These are phyloP conservation scores for Trichosporon asahii DNA, from an alignment of 1,284 basidiomycete species.

Conservation along the genomic window DNA sequence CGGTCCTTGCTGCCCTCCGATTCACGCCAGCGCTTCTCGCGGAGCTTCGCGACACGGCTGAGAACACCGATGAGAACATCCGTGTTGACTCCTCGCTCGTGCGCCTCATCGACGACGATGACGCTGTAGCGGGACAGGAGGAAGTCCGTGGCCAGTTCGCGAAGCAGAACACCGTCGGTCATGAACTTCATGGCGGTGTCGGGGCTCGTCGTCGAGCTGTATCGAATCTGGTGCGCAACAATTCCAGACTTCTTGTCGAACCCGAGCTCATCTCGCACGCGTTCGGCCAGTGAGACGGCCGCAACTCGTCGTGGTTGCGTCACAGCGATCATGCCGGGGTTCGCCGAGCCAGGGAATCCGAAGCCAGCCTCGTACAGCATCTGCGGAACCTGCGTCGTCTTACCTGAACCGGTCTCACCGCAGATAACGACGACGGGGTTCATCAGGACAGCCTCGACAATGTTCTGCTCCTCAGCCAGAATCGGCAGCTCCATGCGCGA, in stretches of 20 bases:
- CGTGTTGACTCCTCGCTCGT: slow-evolving; percentile 97
- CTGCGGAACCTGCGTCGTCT: slow-evolving; percentile 97
- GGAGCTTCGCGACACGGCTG: slow-evolving; percentile 81
- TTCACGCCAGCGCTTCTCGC: slow-evolving; percentile 83
- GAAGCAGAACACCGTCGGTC: slow-evolving; percentile 95
- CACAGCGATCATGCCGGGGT: slow-evolving; percentile 96
- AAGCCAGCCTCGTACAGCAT: slow-evolving; percentile 93
- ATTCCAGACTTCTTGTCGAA: slow-evolving; percentile 62
- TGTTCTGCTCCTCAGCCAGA: slow-evolving; percentile 85
- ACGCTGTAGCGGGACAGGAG: slow-evolving; percentile 86
- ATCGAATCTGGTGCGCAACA: slow-evolving; percentile 96
- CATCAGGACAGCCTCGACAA: slow-evolving; percentile 86
- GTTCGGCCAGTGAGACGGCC: slow-evolving; percentile 89
- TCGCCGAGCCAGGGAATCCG: slow-evolving; percentile 79
- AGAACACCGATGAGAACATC: slow-evolving; percentile 96
- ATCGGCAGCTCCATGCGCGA: slow-evolving; percentile 80
- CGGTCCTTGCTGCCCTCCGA: slow-evolving; percentile 62
- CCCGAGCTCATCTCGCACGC: slow-evolving; percentile 84
- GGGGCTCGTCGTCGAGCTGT: slow-evolving; percentile 86
- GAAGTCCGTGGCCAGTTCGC: slow-evolving; percentile 90
- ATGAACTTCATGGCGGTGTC: slow-evolving; percentile 97
- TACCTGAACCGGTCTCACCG: slow-evolving; percentile 92
- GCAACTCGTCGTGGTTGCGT: slow-evolving; percentile 98
- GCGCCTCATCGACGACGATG: slow-evolving; percentile 95
- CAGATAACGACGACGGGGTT: slow-evolving; percentile 74